Conservation (phyloP, 345 rosid genomes). For the Salix suchowensis region DNA sequence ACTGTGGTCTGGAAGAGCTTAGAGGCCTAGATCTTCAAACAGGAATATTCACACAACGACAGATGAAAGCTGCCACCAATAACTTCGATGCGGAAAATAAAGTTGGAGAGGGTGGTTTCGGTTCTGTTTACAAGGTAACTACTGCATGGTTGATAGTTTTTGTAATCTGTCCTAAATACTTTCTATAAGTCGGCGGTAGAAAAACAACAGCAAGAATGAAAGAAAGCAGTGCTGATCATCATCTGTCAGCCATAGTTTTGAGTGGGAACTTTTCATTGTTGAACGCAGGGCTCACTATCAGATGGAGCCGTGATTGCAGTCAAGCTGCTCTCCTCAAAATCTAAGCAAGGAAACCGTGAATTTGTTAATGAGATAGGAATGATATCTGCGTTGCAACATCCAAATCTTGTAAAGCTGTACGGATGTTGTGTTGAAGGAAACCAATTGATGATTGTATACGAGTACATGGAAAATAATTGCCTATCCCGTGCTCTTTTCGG, state of each 20-base stretch:
- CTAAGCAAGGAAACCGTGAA: conserved; percentile 30
- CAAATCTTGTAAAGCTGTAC: conserved; percentile 24
- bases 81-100: conserved; percentile 22
- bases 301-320: conserved; percentile 32
- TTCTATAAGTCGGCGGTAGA: neutral
- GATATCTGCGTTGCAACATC: conserved; percentile 29
- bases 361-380: conserved; percentile 29
- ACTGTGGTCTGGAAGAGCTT: conserved; percentile 21
- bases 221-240: neutral
- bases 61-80: conserved; percentile 27
- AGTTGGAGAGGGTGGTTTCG: conserved; percentile 22
- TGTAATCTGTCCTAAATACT: neutral
- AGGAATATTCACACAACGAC: conserved; percentile 22
- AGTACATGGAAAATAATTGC: conserved; percentile 27
- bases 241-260: conserved; percentile 1
- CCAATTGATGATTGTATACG: conserved; percentile 21
- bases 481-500: conserved; percentile 26
- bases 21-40: conserved; percentile 25
- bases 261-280: neutral
- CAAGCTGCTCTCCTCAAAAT: conserved; percentile 27
- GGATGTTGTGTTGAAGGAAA: conserved; percentile 32
- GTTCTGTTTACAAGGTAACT: conserved; percentile 32
- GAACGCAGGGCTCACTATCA: conserved; percentile 18
- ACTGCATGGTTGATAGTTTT: neutral
- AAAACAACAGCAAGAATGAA: neutral